Base-by-base conservation (phyloP, 768 basidiomycete species). In the Russula griseocarnosa region DNA sequence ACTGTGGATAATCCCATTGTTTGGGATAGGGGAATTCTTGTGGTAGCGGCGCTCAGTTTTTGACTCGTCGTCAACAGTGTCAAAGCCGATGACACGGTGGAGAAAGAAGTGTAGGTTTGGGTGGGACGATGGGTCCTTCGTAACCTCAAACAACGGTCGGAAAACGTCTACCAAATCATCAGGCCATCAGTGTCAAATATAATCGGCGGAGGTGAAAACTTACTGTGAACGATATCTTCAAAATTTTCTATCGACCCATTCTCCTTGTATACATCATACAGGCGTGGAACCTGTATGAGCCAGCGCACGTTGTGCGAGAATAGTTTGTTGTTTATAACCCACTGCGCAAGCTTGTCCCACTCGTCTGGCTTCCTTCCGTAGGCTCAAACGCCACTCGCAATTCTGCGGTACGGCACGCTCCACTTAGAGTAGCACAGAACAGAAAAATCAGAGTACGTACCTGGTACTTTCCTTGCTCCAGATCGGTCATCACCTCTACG, bases 381-480 rank as follows among this genome's bases (percentile, higher is more conserved):
- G 66, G 67, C 93, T 96, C 61, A 98, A 82, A 5, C 97, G 86
- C 93, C 97, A 99, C 77, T 99, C 97, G 66, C 91, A 94, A 69
- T 95, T 94, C 88, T 93, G 34, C 50, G 18, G n/a, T 9, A 26
- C 10, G 40, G 8, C 0, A 55, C 34, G 20, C 24, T 40, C 30
- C 18, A 2, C 22, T 11, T 7, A 13, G 13, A 36, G 36, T 36
- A 11, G 8, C 24, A 10, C 6, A 1, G 34, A 44, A 24, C 28
- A 26, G 24, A 60, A 44, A 18, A 24, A 50, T 22, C 20, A 6
- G 42, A 34, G 30, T 26, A 42, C 75, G 52, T 73, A 91, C 92
- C 81, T 98, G 97, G 71, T 99, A 99, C 75, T 99, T 99, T 79
- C 90, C 94, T 73, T 97, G 94, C 73, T 98, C 94, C 34, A 98